Conservation (phyloP, 2,329 filamentous ascomycete species). For the Blastomyces gilchristii region DNA sequence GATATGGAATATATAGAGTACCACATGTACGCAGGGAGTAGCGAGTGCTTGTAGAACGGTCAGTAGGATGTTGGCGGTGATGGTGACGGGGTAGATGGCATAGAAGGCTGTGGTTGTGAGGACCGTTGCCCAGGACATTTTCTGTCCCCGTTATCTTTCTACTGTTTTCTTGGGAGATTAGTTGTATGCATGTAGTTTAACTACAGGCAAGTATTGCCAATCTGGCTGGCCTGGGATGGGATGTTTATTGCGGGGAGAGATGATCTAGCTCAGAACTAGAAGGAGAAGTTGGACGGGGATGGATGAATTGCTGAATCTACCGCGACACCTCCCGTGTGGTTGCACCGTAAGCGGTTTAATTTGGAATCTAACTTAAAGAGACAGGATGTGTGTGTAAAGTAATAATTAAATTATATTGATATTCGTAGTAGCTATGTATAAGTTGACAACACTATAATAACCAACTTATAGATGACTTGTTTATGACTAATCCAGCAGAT, state of each 20-base stretch:
- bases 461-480: neutral
- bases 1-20: slow-evolving; percentile 31
- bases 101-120: slow-evolving; percentile 27
- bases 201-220: neutral
- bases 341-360: neutral
- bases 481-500: neutral
- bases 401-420: no score
- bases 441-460: no score
- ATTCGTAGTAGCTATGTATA: no score
- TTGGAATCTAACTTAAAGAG: neutral
- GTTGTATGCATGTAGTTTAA: neutral
- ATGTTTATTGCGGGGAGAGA: neutral
- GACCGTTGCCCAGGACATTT: slow-evolving; percentile 14
- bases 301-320: neutral
- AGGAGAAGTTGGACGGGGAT: neutral
- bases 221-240: neutral
- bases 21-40: slow-evolving; percentile 42
- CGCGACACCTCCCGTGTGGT: neutral
- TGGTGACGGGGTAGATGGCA: slow-evolving; percentile 30
- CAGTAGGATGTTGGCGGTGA: slow-evolving; percentile 31
- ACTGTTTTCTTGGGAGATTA: neutral
- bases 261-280: neutral
- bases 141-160: neutral
- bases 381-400: neutral
- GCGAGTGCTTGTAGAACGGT: slow-evolving; percentile 33